phyloP scores from a whole-genome alignment of 2,329 filamentous ascomycete species.

The Arthrobotrys musiformis region DNA sequence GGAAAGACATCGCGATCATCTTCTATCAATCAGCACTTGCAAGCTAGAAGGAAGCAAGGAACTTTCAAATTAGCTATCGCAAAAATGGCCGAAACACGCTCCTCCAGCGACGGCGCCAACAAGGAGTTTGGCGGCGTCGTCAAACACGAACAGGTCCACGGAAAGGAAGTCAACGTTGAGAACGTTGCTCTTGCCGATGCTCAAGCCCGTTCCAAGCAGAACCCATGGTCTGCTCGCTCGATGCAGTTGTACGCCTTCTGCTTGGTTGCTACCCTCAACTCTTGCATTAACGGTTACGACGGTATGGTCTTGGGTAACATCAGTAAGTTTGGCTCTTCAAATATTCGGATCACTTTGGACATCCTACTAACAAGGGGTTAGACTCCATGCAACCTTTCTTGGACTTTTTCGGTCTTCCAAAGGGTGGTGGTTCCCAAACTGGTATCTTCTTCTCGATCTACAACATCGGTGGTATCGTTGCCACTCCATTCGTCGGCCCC shows the following conservation, averaged over 20 bases:
- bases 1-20: conserved; percentile 48
- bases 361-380: conserved; percentile 56
- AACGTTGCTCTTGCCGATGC: conserved; percentile 53
- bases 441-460: conserved; percentile 68
- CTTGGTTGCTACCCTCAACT: conserved; percentile 67
- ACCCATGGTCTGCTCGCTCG: conserved; percentile 64
- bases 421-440: conserved; percentile 66
- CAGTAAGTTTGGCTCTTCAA: conserved; percentile 59
- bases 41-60: conserved; percentile 51
- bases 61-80: conserved; percentile 41
- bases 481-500: conserved; percentile 66
- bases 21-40: conserved; percentile 43
- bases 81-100: conserved; percentile 51
- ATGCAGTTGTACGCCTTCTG: conserved; percentile 65
- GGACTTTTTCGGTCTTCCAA: conserved; percentile 62
- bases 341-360: background rate
- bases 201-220: conserved; percentile 55
- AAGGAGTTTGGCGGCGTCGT: conserved; percentile 54
- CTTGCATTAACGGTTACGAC: conserved; percentile 69
- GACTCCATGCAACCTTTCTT: conserved; percentile 65
- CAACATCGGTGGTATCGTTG: conserved; percentile 67
- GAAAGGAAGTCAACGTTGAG: conserved; percentile 46
- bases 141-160: conserved; percentile 53
- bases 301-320: conserved; percentile 64
- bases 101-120: conserved; percentile 46